Conservation (phyloP, 371 early-diverging fungal species). For the Blakeslea trispora region DNA sequence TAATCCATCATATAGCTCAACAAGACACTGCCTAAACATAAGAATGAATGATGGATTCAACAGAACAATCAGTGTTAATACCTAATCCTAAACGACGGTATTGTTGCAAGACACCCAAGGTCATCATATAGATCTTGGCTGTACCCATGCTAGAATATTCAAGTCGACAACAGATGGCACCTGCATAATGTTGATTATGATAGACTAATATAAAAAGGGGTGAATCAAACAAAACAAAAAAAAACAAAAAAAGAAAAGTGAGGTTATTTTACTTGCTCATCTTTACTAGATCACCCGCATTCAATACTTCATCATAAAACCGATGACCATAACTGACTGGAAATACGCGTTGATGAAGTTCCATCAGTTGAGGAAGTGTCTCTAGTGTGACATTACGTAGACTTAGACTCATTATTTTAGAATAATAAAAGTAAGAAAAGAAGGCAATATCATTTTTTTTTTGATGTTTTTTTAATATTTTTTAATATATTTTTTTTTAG, state of each 20-base stretch:
- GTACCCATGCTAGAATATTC: slow-evolving; percentile 16
- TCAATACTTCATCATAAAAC: slow-evolving; percentile 25
- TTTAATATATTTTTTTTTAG: too few relatives aligned
- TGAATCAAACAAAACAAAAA: too few relatives aligned
- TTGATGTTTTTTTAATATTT: too few relatives aligned
- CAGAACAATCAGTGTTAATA: slow-evolving; percentile 5
- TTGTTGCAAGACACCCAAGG: slow-evolving; percentile 19
- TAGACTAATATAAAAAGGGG: too few relatives aligned
- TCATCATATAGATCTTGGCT: slow-evolving; percentile 30
- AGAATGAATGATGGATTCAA: not conserved
- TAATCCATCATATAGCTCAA: slow-evolving; percentile 19
- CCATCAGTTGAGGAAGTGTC: slow-evolving; percentile 10
- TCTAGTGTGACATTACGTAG: slow-evolving; percentile 22
- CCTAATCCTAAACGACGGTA: slow-evolving; percentile 28
- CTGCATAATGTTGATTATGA: slow-evolving; percentile 22
- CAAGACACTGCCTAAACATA: slow-evolving; percentile 15
- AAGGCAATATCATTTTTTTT: too few relatives aligned
- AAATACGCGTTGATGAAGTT: slow-evolving; percentile 24
- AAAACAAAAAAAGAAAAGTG: too few relatives aligned
- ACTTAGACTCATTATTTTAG: slow-evolving; percentile 9
- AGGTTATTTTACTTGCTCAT: slow-evolving; percentile 15
- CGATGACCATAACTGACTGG: slow-evolving; percentile 23
- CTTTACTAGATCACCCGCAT: slow-evolving; percentile 25
- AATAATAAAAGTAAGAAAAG: slow-evolving; percentile 1
- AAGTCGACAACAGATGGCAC: slow-evolving; percentile 28